Evolutionary conservation across 345 rosid genomes (phyloP), one percentile per base, ranked within the genome.

Genomic region (Erysimum cheiranthoides): DNA sequence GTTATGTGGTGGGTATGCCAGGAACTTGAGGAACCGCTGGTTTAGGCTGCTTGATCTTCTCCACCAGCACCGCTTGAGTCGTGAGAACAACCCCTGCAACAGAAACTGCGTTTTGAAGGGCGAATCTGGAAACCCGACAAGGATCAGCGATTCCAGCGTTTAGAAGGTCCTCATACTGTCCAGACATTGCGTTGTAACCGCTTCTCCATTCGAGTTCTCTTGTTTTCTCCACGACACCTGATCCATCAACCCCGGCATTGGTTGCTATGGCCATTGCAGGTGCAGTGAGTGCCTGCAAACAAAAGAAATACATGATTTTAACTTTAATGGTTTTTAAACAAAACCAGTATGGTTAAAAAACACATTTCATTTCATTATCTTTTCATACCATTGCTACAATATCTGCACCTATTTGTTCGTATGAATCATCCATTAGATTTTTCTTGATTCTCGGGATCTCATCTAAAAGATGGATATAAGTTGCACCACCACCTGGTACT

Each of bases 401-500:
- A 74, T 88, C 94, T 81, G 89, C 88, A 80, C 96, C 97, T 67
- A 91, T 85, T 75, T 78, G 84, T 77, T 93, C 94, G 71, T 84
- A 82, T 67, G 61, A 80, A 80, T 91, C 96, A 52, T 79, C 75
- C 88, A 93, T 73, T 17, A 76, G 72, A 70, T 76, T 67, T 80
- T 80, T 73, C 83, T 81, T 87, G 70, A 91, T 88, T 25, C 39
- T 18, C 18, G 86, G 84, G 43, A 52, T 76, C 81, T 39, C 84
- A 68, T 86, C 84, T 36, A 82, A 82, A 25, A 93, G 93, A 85
- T 93, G 98, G 30, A 90, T 74, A 78, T 87, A 91, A n/a, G 89
- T 66, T 8, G 94, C 91, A 79, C 97, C 97, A 68, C 96, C 97
- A 52, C 98, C 98, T 39, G 98, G 97, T 38, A 90, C 92, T 70